Conservation (phyloP, 2,329 filamentous ascomycete genomes). For the Hypoxylon sp. region DNA sequence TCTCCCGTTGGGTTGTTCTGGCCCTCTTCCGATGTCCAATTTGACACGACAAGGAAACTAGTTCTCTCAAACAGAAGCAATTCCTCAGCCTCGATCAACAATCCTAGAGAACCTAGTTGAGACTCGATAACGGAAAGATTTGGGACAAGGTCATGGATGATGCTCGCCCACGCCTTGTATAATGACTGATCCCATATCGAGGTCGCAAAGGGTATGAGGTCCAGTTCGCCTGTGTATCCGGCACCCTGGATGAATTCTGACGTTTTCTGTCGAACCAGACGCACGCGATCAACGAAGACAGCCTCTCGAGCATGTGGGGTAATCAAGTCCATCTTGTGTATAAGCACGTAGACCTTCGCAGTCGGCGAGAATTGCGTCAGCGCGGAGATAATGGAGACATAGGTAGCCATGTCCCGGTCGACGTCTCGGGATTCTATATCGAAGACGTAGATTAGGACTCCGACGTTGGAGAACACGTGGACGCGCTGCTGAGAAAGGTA, state of each 20-base stretch:
- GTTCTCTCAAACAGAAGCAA: constrained; percentile 95
- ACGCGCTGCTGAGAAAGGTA: constrained; percentile 95
- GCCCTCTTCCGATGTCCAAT: constrained; percentile 83
- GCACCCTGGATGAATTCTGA: constrained; percentile 65
- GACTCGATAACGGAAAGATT: constrained; percentile 90
- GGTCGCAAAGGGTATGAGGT: constrained; percentile 90
- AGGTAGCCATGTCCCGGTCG: constrained; percentile 91
- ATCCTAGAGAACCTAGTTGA: constrained; percentile 85
- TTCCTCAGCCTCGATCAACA: constrained; percentile 92
- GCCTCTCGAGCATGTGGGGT: constrained; percentile 82
- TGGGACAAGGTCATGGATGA: constrained; percentile 97
- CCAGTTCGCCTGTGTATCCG: constrained; percentile 64
- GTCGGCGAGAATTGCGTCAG: constrained; percentile 85
- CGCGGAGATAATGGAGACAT: constrained; percentile 89
- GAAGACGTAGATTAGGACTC: constrained; percentile 98
- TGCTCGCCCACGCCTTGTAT: constrained; percentile 98
- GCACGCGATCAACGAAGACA: constrained; percentile 87
- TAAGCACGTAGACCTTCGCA: constrained; percentile 91
- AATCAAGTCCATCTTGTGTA: constrained; percentile 99
- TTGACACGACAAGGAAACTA: constrained; percentile 96
- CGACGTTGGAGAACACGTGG: constrained; percentile 96
- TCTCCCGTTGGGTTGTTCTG: constrained; percentile 89
- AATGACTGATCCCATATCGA: constrained; percentile 99
- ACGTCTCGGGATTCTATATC: constrained; percentile 97
- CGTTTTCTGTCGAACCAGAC: constrained; percentile 82